These are phyloP conservation scores for Schrenkiella parvula DNA, from an alignment of 345 rosid species.

Conservation along the genomic window DNA sequence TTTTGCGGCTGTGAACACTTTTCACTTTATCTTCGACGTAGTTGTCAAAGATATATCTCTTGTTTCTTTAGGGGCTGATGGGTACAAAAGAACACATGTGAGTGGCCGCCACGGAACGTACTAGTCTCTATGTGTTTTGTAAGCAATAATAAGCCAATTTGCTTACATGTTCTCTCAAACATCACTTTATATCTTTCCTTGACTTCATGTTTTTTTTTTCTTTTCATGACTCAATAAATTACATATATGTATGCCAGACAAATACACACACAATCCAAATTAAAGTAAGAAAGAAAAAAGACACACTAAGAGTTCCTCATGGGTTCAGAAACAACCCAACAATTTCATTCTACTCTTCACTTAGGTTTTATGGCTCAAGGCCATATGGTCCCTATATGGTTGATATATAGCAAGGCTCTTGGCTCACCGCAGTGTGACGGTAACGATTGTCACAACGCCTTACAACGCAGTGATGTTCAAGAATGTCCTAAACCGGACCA, in stretches of 20 bases:
- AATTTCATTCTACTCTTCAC: slow-evolving; percentile 4
- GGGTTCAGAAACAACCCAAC: background rate
- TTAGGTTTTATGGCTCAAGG: slow-evolving; percentile 22
- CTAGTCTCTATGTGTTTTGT: background rate
- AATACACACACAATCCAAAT: too few relatives aligned
- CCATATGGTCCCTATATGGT: slow-evolving; percentile 39
- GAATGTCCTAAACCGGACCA: slow-evolving; percentile 2
- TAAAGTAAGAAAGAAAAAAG: too few relatives aligned
- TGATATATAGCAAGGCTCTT: slow-evolving; percentile 41
- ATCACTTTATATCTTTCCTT: background rate
- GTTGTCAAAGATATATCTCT: background rate
- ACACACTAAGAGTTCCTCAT: background rate
- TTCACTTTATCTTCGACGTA: background rate
- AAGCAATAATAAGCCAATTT: background rate
- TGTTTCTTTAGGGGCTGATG: background rate
- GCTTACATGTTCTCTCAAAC: background rate
- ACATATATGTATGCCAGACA: too few relatives aligned
- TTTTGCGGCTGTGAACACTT: background rate
- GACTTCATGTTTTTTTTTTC: background rate
- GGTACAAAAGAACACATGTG: background rate
- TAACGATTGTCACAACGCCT: slow-evolving; percentile 43
- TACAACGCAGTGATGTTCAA: slow-evolving; percentile 22
- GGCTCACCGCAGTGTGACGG: slow-evolving; percentile 27
- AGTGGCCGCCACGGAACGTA: background rate
- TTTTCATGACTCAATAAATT: too few relatives aligned